Conservation (phyloP, 1,139 yeast species). For the Lodderomyces theae region DNA sequence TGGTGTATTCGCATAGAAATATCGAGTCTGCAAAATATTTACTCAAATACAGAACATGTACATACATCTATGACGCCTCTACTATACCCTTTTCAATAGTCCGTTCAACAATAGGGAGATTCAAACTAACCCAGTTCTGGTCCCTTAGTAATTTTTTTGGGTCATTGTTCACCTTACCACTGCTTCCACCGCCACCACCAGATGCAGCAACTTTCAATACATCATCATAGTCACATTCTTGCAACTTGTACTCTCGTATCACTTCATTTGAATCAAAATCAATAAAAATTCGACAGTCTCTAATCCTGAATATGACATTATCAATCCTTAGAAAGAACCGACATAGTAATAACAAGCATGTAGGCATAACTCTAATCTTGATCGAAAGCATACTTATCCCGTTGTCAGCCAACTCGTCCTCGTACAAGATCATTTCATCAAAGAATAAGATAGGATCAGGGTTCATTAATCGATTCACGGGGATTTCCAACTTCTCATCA, state of each 20-base stretch:
- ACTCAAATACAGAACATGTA: not conserved
- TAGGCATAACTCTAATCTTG: constrained; percentile 87
- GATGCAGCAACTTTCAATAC: constrained; percentile 42
- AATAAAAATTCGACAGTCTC: constrained; percentile 80
- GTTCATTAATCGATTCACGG: constrained; percentile 62
- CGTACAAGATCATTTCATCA: constrained; percentile 85
- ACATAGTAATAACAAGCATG: constrained; percentile 67
- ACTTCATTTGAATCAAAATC: constrained; percentile 69
- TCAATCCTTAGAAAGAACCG: constrained; percentile 87
- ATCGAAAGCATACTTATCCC: constrained; percentile 79
- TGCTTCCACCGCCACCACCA: constrained; percentile 12
- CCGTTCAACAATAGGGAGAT: constrained; percentile 43
- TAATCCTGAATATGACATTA: constrained; percentile 75
- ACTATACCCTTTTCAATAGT: constrained; percentile 13
- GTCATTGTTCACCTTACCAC: constrained; percentile 41
- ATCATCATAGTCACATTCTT: constrained; percentile 63
- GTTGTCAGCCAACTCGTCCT: constrained; percentile 95
- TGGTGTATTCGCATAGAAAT: not conserved
- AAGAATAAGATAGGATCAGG: constrained; percentile 87
- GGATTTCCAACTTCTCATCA: constrained; percentile 42
- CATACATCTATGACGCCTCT: not conserved
- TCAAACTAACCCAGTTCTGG: constrained; percentile 73
- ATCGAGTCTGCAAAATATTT: not conserved
- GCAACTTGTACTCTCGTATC: constrained; percentile 74
- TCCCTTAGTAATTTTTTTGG: constrained; percentile 78